A percentile compares a stretch with the other conserved stretches of the same genome.
These are phyloP conservation scores for Saxispiralis lemnorum DNA, from an alignment of 495 filamentous ascomycete genomes.

Conservation along the genomic window DNA sequence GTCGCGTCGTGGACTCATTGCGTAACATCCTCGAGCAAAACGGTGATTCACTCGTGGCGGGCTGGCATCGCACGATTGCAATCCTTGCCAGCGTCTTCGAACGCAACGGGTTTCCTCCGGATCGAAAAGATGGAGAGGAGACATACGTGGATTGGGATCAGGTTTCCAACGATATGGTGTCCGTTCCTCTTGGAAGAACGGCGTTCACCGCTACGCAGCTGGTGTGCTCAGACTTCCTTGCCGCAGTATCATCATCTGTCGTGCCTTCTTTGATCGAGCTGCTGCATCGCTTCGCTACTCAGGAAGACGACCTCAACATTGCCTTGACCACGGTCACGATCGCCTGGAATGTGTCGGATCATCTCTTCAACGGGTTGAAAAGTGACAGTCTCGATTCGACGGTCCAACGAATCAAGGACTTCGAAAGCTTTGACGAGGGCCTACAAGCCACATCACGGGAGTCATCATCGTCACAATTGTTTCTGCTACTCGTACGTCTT, in stretches of 20 bases:
- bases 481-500: conserved; percentile 62
- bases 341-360: conserved; percentile 89
- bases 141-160: conserved; percentile 13
- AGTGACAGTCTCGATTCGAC: conserved; percentile 28
- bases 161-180: conserved; percentile 24
- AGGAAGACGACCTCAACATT: conserved; percentile 85
- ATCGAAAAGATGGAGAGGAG: conserved; percentile 14
- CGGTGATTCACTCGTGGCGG: conserved; percentile 61
- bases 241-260: conserved; percentile 57
- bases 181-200: conserved; percentile 57
- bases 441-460: conserved; percentile 32
- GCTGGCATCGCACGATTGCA: conserved; percentile 72
- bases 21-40: conserved; percentile 72
- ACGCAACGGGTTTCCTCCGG: not conserved
- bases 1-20: conserved; percentile 60
- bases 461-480: conserved; percentile 55
- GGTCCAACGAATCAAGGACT: conserved; percentile 26
- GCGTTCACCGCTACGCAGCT: conserved; percentile 80
- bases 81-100: conserved; percentile 73
- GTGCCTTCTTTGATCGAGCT: conserved; percentile 74
- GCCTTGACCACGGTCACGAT: conserved; percentile 88
- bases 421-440: conserved; percentile 26
- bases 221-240: conserved; percentile 83
- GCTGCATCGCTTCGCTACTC: conserved; percentile 68
- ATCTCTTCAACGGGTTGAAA: conserved; percentile 38